Evolutionary conservation across 805 yeast species (phyloP), one percentile per base, ranked within the genome.

Genomic region (Aciculoconidium aculeatum): DNA sequence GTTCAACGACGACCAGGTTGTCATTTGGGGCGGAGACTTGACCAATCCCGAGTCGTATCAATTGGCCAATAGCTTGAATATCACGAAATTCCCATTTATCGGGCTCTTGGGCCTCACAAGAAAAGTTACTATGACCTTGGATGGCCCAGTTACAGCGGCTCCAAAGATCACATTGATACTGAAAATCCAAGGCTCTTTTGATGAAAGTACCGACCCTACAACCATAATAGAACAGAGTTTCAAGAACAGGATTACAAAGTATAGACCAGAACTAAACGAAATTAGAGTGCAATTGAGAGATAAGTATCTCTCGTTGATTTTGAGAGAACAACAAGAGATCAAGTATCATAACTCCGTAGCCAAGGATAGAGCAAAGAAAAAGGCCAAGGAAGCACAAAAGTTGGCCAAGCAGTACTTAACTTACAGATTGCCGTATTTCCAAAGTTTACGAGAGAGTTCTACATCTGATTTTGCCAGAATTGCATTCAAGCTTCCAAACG

Each of bases 1-100:
- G 2, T 61, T 60, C 26, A 32, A 47, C 11, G 34, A 39, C n/a
- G 20, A 61, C 67, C 69, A 82, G 25, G 50, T 79, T 2, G 40
- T 84, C 3, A 55, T 84, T 2, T 90, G 97, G 97, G 94, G 88
- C 23, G 95, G 96, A 6, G 80, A 84, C 47, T 72, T 81, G 14
- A 69, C 72, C n/a, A 76, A 77, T 33, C 75, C 87, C 12, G 97
- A 90, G 52, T 84, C 90, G 1, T 77, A 74, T 47, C 94, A 85
- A 44, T 77, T 86, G 10, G 81, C 94, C 0, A 78, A 81, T 46
- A 75, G 80, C 21, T 68, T 88, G 36, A 71, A 73, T 34, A 79
- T 80, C 22, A 70, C 85, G 12, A 70, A 73, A 40, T 77, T 79
- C 45, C 98, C 98, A n/a, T 81, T 83, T 47, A 52, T 84, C 18